Percentiles rank a stretch among this genome's conserved stretches.
phyloP scores from a whole-genome alignment of 2,329 filamentous ascomycete genomes.

The Knufia petricola region DNA sequence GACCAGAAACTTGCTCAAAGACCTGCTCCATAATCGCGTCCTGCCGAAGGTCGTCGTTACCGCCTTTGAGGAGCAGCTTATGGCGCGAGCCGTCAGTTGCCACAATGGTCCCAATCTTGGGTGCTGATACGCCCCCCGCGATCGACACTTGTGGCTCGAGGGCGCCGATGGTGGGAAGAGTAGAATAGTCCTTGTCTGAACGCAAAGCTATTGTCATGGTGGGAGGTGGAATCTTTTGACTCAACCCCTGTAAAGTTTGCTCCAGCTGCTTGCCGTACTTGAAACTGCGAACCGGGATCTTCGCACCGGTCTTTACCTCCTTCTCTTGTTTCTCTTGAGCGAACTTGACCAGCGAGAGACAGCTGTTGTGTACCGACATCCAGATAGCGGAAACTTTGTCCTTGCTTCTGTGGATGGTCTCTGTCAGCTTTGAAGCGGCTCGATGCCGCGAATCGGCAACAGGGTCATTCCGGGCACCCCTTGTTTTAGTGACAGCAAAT shows the following conservation, averaged over 20 bases:
- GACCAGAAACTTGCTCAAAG: conserved; percentile 86
- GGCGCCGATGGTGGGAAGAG: conserved; percentile 61
- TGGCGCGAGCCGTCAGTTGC: conserved; percentile 69
- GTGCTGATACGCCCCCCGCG: conserved; percentile 80
- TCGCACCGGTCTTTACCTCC: conserved; percentile 57
- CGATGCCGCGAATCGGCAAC: conserved; percentile 62
- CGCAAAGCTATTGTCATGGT: conserved; percentile 77
- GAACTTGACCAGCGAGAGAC: conserved; percentile 51
- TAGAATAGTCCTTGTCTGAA: conserved; percentile 62
- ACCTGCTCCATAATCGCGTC: conserved; percentile 99
- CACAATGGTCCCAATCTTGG: conserved; percentile 80
- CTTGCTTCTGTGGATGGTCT: conserved; percentile 48
- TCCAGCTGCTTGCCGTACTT: conserved; percentile 54
- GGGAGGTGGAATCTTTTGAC: conserved; percentile 69
- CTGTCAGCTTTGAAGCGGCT: conserved; percentile 61
- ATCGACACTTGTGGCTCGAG: conserved; percentile 72
- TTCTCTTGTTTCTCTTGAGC: conserved; percentile 45
- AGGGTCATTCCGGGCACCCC: conserved; percentile 55
- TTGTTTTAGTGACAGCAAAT: conserved; percentile 67
- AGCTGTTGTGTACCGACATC: conserved; percentile 63
- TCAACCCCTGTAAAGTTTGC: conserved; percentile 44
- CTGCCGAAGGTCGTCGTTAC: conserved; percentile 90
- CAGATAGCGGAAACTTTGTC: conserved; percentile 50
- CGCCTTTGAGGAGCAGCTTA: conserved; percentile 88
- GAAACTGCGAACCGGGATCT: conserved; percentile 55